Conservation (phyloP, 768 basidiomycete species). For the Tulasnella sp. region DNA sequence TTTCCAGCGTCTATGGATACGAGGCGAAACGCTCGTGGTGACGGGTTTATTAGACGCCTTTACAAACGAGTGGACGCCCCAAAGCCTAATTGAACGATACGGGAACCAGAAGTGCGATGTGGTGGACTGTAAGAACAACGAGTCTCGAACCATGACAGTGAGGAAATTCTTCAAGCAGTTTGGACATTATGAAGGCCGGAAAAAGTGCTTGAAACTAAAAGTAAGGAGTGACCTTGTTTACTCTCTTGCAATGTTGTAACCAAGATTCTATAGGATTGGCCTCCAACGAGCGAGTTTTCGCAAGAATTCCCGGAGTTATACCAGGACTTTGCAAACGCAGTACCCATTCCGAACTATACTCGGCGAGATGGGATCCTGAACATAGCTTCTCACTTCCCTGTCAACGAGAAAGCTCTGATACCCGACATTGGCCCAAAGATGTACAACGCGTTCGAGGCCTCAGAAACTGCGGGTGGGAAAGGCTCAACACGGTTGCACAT, state of each 20-base stretch:
- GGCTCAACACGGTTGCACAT: conserved; percentile 85
- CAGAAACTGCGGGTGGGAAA: conserved; percentile 51
- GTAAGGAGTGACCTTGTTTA: conserved; percentile 27
- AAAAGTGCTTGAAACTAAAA: conserved; percentile 64
- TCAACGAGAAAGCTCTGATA: conserved; percentile 44
- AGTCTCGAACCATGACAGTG: conserved; percentile 49
- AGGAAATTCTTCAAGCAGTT: conserved; percentile 70
- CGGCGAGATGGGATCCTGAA: conserved; percentile 81
- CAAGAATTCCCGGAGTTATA: conserved; percentile 72
- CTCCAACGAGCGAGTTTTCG: conserved; percentile 74
- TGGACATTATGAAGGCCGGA: conserved; percentile 46
- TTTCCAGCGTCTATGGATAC: conserved; percentile 60
- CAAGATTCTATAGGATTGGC: conserved; percentile 68
- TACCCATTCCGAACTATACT: conserved; percentile 85
- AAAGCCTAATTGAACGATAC: conserved; percentile 62
- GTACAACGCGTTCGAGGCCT: conserved; percentile 81
- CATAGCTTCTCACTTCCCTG: conserved; percentile 78
- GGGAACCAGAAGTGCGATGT: conserved; percentile 53
- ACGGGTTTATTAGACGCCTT: conserved; percentile 51
- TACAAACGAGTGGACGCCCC: conserved; percentile 64
- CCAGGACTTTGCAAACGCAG: conserved; percentile 67
- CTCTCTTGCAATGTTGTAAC: not conserved
- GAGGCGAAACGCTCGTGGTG: conserved; percentile 68
- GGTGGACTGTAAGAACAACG: conserved; percentile 70
- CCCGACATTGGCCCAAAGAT: conserved; percentile 84